phyloP scores from a whole-genome alignment of 2,329 filamentous ascomycete species.

The Talaromyces albobiverticillius region DNA sequence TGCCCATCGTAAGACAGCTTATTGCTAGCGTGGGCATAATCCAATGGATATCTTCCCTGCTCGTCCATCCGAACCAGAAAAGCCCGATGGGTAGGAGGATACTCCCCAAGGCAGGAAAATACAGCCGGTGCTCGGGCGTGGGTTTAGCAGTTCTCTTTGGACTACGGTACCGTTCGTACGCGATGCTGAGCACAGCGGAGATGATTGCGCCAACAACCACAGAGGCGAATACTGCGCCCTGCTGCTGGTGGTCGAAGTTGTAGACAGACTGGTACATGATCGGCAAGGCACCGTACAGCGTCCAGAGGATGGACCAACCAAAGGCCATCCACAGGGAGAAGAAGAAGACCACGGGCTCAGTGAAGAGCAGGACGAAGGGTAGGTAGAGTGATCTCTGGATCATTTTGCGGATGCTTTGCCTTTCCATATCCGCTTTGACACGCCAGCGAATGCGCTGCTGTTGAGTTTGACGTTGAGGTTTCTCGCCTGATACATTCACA shows the following conservation, averaged over 20 bases:
- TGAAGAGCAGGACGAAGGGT: constrained; percentile 23
- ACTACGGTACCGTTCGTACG: constrained; percentile 1
- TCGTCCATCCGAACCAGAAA: constrained; percentile 51
- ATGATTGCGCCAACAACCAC: constrained; percentile 60
- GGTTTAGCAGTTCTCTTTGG: constrained; percentile 38
- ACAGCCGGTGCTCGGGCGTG: constrained; percentile 50
- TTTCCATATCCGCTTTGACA: neutral
- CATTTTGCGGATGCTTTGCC: neutral
- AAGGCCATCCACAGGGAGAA: constrained; percentile 10
- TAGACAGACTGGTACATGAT: constrained; percentile 56
- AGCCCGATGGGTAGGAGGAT: constrained; percentile 46
- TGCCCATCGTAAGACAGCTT: constrained; percentile 62
- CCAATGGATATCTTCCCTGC: constrained; percentile 40
- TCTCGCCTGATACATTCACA: neutral
- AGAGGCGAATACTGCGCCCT: constrained; percentile 53
- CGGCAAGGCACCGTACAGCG: constrained; percentile 17
- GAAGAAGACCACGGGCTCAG: constrained; percentile 22
- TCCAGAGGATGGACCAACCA: constrained; percentile 17
- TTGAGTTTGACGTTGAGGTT: neutral
- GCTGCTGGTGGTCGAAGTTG: constrained; percentile 55
- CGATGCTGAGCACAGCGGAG: constrained; percentile 16
- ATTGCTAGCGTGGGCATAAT: constrained; percentile 26
- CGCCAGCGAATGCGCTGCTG: neutral
- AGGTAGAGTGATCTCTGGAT: neutral
- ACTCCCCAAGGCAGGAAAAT: constrained; percentile 49